phyloP scores from a whole-genome alignment of 148 eudicot genomes.

The Rhododendron simsii region DNA sequence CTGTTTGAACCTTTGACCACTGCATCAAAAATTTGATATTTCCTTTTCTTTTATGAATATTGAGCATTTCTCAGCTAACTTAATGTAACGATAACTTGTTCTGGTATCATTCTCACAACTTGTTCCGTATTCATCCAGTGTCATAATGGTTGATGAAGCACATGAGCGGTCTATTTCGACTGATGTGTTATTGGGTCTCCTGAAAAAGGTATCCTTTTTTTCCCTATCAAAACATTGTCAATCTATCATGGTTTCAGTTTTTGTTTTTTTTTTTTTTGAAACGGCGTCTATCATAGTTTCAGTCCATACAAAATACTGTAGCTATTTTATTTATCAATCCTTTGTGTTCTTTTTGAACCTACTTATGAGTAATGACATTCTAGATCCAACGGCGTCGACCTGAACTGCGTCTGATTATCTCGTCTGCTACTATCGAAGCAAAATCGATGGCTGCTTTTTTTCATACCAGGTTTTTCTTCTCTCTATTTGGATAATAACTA shows the following conservation, averaged over 20 bases:
- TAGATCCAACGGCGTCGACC: slow-evolving; percentile 95
- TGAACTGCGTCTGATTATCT: slow-evolving; percentile 79
- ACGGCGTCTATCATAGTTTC: background rate
- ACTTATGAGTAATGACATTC: background rate
- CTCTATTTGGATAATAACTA: background rate
- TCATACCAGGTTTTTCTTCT: slow-evolving; percentile 47
- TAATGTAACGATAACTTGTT: background rate
- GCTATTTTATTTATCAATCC: slow-evolving; percentile 7
- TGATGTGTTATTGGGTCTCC: slow-evolving; percentile 82
- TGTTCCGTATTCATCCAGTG: slow-evolving; percentile 36
- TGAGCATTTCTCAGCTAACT: background rate
- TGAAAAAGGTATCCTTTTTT: slow-evolving; percentile 66
- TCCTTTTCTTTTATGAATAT: background rate
- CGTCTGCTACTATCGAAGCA: slow-evolving; percentile 99
- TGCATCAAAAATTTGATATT: background rate
- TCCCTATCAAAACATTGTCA: background rate
- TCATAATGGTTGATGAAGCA: slow-evolving; percentile 99
- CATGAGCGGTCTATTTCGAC: slow-evolving; percentile 97
- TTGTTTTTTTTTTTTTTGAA: too few species aligned
- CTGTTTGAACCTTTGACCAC: background rate
- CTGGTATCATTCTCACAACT: background rate
- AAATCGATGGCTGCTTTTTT: slow-evolving; percentile 88
- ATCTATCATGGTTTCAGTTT: background rate
- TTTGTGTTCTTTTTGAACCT: background rate
- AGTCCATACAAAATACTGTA: background rate